Evolutionary conservation across 495 filamentous ascomycete genomes (phyloP), one percentile per base, ranked within the genome.

Genomic region (Penicillium roqueforti): DNA sequence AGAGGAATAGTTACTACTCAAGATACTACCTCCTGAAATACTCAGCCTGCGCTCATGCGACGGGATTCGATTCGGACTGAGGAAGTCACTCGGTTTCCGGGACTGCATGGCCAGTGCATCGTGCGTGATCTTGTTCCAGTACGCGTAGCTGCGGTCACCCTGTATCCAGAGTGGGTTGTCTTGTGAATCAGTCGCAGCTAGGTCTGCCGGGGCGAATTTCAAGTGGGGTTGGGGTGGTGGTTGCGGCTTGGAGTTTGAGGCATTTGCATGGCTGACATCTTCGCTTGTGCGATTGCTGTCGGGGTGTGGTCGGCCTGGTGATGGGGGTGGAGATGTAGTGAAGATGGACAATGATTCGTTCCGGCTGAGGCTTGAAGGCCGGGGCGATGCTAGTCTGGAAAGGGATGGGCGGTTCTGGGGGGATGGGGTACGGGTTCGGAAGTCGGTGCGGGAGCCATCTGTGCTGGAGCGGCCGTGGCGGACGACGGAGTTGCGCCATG

Each of bases 401-500:
- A 51, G 49, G 0, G 60, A 22, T 4, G 44, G 10, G 22, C 56
- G 61, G 36, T 38, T 55, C 18, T 80, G 76, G 13, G 84, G 84
- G 13, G 83, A 87, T 20, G 72, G 69, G 51, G 76, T 85, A 36
- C 84, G 78, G 19, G 69, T 70, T 37, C 67, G 57, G 1, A 68
- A 65, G 9, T 68, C 69, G 14, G 69, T 65, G 47, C 70, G 72
- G 37, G 75, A 74, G 20, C 73, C 70, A n/a, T 83, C 80, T 25
- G 78, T 65, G 57, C 77, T 82, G 31, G 71, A 62, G 26, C 71
- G 78, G 47, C 68, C 69, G 48, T 81, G 83, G 22, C 77, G 82
- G 51, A 91, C 79, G 29, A 77, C 73, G 6, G 85, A 89, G 61
- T 92, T 89, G 13, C 92, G 86, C 92, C 92, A 97, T 47, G 83